phyloP scores from a whole-genome alignment of 2,329 filamentous ascomycete genomes.

The Talaromyces piceae region DNA sequence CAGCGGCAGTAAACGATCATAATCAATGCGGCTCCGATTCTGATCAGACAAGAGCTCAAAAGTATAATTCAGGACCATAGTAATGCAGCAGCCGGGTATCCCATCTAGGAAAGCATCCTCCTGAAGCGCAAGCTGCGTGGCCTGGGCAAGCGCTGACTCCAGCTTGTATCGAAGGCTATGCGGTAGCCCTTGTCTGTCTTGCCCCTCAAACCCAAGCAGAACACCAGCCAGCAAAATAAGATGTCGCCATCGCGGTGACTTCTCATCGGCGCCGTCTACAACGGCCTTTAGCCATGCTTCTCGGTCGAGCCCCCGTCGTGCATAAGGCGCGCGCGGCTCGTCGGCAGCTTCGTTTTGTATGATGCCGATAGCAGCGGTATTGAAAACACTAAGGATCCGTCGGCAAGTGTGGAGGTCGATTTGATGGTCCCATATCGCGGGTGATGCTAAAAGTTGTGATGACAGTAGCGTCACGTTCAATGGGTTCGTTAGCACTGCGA shows the following conservation, averaged over 20 bases:
- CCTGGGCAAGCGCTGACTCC: conserved; percentile 65
- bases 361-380: conserved; percentile 50
- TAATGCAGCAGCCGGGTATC: conserved; percentile 47
- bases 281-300: conserved; percentile 55
- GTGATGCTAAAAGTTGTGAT: conserved; percentile 51
- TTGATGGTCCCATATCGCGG: conserved; percentile 51
- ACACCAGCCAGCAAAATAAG: conserved; percentile 72
- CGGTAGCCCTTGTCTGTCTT: conserved; percentile 57
- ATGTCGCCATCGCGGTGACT: conserved; percentile 70
- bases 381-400: conserved; percentile 54
- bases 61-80: conserved; percentile 67
- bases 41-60: conserved; percentile 63
- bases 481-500: conserved; percentile 50
- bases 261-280: conserved; percentile 53
- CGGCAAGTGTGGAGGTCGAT: conserved; percentile 50
- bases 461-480: conserved; percentile 55
- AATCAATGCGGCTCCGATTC: conserved; percentile 54
- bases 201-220: conserved; percentile 65
- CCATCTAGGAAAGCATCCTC: conserved; percentile 47
- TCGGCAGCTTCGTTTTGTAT: conserved; percentile 40
- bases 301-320: conserved; percentile 43
- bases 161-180: conserved; percentile 57
- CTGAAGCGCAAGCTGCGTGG: conserved; percentile 65
- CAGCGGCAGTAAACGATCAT: conserved; percentile 63
- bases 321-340: conserved; percentile 27